phyloP scores from a whole-genome alignment of 2,329 filamentous ascomycete genomes.

The Cladophialophora exuberans region DNA sequence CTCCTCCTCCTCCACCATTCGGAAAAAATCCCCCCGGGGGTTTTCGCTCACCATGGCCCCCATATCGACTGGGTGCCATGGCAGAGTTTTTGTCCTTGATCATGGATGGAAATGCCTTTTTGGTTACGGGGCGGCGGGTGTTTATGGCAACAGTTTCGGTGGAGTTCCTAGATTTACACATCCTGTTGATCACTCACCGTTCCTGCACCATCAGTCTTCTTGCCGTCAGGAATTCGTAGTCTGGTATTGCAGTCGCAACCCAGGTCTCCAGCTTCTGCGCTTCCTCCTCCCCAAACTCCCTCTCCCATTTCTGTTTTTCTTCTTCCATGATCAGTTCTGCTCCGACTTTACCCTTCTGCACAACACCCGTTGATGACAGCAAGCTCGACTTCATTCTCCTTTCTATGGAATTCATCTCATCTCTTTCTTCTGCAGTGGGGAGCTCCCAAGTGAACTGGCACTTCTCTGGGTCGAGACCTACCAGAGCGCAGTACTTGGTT shows the following conservation, averaged over 20 bases:
- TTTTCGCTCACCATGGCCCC: too few species aligned
- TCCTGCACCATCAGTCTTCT: constrained; percentile 3
- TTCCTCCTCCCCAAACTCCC: constrained; percentile 39
- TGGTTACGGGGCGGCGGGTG: too few species aligned
- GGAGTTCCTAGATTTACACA: too few species aligned
- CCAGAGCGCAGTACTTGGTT: constrained; percentile 34
- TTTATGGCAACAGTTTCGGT: too few species aligned
- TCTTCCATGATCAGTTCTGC: constrained; percentile 38
- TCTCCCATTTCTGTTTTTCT: constrained; percentile 42
- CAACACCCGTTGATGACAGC: constrained; percentile 39
- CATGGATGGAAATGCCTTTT: too few species aligned
- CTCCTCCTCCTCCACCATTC: too few species aligned
- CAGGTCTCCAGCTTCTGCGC: constrained; percentile 34
- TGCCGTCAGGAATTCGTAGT: constrained; percentile 45
- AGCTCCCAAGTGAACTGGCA: constrained; percentile 40
- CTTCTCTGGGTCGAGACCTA: constrained; percentile 39
- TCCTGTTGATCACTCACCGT: too few species aligned
- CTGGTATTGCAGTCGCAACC: constrained; percentile 41
- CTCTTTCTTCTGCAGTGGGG: constrained; percentile 21
- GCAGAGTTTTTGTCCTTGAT: too few species aligned
- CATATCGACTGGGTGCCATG: too few species aligned
- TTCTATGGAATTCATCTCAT: constrained; percentile 15
- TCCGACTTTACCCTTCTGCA: constrained; percentile 37
- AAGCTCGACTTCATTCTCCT: constrained; percentile 38
- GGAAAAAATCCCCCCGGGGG: too few species aligned